phyloP scores from a whole-genome alignment of 495 filamentous ascomycete genomes.

The Cercophora sp. region DNA sequence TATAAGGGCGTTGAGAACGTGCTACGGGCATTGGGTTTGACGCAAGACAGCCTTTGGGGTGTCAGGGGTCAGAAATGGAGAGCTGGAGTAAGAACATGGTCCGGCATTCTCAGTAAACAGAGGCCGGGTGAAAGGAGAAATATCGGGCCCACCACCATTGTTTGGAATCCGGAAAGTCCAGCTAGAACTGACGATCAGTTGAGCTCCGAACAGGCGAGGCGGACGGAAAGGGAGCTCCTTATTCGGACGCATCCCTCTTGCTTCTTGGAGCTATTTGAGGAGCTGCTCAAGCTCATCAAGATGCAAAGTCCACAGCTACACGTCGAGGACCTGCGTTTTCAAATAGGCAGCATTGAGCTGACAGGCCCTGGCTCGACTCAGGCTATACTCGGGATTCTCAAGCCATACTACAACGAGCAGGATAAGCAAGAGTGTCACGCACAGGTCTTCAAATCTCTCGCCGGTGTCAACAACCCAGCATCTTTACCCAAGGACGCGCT shows the following conservation, averaged over 20 bases:
- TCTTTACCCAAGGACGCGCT: constrained; percentile 70
- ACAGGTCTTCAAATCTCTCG: constrained; percentile 58
- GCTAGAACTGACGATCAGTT: constrained; percentile 3
- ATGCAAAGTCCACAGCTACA: constrained; percentile 66
- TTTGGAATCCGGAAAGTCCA: constrained; percentile 54
- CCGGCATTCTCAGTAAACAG: constrained; percentile 61
- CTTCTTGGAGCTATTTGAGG: constrained; percentile 79
- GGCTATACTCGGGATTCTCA: constrained; percentile 66
- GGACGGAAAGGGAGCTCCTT: constrained; percentile 56
- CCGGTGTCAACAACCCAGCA: constrained; percentile 69
- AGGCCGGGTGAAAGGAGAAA: constrained; percentile 46
- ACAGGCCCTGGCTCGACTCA: constrained; percentile 82
- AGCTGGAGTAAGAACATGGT: constrained; percentile 64
- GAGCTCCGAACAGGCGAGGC: constrained; percentile 27
- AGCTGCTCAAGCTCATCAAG: constrained; percentile 66
- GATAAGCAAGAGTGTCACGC: constrained; percentile 42
- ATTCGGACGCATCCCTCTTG: constrained; percentile 83
- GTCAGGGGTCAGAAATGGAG: constrained; percentile 69
- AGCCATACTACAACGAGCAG: constrained; percentile 42
- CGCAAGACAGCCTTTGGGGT: constrained; percentile 55
- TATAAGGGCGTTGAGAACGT: constrained; percentile 59
- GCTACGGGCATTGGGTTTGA: constrained; percentile 59
- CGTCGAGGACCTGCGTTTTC: constrained; percentile 87
- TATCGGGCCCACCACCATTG: constrained; percentile 73
- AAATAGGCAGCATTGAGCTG: constrained; percentile 90